Evolutionary conservation across 257 asterid species (phyloP).

Genomic region (Ajuga chamaepitys): DNA sequence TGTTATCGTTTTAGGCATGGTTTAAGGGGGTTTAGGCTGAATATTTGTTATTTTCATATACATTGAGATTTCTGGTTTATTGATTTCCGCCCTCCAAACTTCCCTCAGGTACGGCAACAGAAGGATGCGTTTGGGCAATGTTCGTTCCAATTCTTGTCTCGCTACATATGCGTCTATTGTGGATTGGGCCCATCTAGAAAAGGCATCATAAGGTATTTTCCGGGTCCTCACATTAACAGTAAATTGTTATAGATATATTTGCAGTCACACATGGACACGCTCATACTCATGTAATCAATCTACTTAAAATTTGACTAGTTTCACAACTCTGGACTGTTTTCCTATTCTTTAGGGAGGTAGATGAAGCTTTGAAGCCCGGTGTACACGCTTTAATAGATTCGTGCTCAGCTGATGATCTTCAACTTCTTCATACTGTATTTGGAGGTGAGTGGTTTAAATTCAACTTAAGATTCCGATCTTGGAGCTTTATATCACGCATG

Average conservation of each 20-base stretch:
- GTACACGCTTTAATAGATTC: constrained; percentile 70
- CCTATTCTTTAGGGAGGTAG: constrained; percentile 58
- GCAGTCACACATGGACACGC: too few relatives aligned
- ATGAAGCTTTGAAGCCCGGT: constrained; percentile 81
- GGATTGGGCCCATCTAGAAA: constrained; percentile 68
- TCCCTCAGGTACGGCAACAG: constrained; percentile 63
- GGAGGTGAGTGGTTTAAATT: constrained; percentile 52
- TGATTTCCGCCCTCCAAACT: neutral
- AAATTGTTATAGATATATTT: neutral
- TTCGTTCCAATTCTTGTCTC: constrained; percentile 58
- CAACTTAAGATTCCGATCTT: neutral
- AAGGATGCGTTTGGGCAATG: constrained; percentile 56
- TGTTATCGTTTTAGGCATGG: too few relatives aligned
- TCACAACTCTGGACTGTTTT: neutral
- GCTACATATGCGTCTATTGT: constrained; percentile 74
- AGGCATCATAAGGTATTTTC: constrained; percentile 67
- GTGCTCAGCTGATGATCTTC: constrained; percentile 74
- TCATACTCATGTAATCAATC: constrained; percentile 4
- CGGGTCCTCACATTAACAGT: constrained; percentile 1
- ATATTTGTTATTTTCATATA: too few relatives aligned
- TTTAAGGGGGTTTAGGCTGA: too few relatives aligned
- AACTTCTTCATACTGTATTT: constrained; percentile 71
- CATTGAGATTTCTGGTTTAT: neutral
- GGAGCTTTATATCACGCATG: neutral
- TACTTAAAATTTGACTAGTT: neutral